A percentile compares a stretch with the other conserved stretches of the same genome.
Conservation (phyloP, 371 early-diverging fungal genomes). For the Rhizopus sp. region DNA sequence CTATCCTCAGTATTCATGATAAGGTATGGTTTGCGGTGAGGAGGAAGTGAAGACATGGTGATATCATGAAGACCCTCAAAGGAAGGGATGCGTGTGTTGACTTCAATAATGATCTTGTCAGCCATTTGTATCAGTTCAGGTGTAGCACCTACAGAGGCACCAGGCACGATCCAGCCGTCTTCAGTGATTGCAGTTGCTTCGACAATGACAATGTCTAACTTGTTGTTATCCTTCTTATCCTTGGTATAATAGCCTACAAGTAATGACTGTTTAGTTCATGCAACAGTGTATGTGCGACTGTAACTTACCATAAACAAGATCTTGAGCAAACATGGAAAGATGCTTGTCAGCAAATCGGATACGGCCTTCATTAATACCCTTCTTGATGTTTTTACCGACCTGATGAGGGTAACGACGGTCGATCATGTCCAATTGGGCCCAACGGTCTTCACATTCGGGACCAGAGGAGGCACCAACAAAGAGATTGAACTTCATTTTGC, state of each 20-base stretch:
- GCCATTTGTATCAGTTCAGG: constrained; percentile 58
- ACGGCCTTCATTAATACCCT: constrained; percentile 54
- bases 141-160: constrained; percentile 58
- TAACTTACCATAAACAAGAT: constrained; percentile 46
- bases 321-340: constrained; percentile 59
- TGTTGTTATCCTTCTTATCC: constrained; percentile 43
- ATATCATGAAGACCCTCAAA: constrained; percentile 60
- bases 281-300: neutral
- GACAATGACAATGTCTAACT: constrained; percentile 53
- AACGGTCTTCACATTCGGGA: constrained; percentile 54
- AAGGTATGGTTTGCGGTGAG: constrained; percentile 52
- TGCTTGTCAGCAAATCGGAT: constrained; percentile 63
- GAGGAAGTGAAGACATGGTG: constrained; percentile 39
- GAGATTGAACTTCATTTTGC: constrained; percentile 55
- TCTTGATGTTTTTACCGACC: constrained; percentile 55
- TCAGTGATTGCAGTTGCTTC: constrained; percentile 61
- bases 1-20: constrained; percentile 52
- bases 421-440: constrained; percentile 53
- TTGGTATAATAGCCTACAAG: constrained; percentile 45
- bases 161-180: constrained; percentile 56
- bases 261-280: neutral
- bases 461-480: constrained; percentile 56
- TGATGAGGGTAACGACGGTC: constrained; percentile 61
- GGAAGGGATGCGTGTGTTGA: constrained; percentile 55
- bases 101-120: constrained; percentile 56